Conservation (phyloP, 768 basidiomycete species). For the Calocera viscosa region DNA sequence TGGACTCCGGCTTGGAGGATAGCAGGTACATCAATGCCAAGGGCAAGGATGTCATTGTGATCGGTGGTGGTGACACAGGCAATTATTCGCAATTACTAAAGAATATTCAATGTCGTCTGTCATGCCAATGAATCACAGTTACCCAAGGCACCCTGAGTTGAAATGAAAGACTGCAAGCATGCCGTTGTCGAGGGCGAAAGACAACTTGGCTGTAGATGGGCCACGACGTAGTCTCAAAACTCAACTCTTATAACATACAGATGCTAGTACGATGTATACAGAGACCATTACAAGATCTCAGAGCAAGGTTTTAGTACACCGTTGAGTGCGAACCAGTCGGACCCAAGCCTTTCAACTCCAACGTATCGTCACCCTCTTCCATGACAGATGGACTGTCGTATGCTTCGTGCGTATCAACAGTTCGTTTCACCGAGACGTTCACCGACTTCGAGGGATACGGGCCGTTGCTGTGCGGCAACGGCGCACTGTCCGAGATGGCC, state of each 20-base stretch:
- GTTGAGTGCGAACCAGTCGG: neutral
- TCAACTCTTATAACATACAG: too few species aligned
- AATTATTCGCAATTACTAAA: conserved; percentile 22
- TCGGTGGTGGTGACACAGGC: conserved; percentile 93
- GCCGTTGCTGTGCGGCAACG: neutral
- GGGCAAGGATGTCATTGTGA: conserved; percentile 93
- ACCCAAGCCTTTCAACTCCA: neutral
- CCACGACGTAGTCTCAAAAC: too few species aligned
- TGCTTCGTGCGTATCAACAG: neutral
- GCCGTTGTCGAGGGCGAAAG: too few species aligned
- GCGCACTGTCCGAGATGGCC: neutral
- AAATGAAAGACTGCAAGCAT: too few species aligned
- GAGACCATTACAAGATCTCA: too few species aligned
- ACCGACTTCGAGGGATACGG: neutral
- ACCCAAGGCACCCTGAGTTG: neutral
- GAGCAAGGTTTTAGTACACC: neutral
- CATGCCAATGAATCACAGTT: neutral
- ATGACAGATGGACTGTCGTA: neutral
- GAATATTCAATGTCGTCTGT: neutral
- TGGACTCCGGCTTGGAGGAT: conserved; percentile 72
- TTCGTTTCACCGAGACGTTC: neutral
- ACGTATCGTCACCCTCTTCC: neutral
- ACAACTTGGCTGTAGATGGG: too few species aligned
- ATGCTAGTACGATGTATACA: too few species aligned
- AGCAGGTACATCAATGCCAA: conserved; percentile 71